Evolutionary conservation across 2,329 filamentous ascomycete species (phyloP).

Genomic region (Paraphaeosphaeria sporulosa): DNA sequence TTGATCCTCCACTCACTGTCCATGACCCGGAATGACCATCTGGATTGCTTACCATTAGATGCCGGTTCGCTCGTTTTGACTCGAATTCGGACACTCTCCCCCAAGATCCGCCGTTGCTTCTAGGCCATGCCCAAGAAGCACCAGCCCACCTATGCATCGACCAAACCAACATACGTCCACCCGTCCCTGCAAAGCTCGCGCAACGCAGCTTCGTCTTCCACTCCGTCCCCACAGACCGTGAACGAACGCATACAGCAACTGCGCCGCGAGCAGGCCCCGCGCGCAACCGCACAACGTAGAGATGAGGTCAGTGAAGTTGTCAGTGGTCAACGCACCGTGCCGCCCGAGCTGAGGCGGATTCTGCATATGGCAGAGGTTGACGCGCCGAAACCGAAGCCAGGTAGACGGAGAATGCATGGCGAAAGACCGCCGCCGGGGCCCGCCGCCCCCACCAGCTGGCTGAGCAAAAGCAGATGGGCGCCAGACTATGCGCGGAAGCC

Average conservation of each 20-base stretch:
- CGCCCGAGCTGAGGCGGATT: constrained; percentile 54
- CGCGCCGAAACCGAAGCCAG: constrained; percentile 54
- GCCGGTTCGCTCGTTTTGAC: not conserved
- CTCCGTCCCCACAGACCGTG: constrained; percentile 41
- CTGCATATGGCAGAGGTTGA: constrained; percentile 56
- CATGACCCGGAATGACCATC: not conserved
- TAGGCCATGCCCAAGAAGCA: constrained; percentile 58
- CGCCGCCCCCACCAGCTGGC: constrained; percentile 57
- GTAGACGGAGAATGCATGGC: constrained; percentile 40
- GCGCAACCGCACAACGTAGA: constrained; percentile 51
- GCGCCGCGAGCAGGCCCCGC: constrained; percentile 52
- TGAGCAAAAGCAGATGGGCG: constrained; percentile 43
- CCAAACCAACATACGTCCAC: constrained; percentile 24
- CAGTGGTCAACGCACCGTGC: constrained; percentile 51
- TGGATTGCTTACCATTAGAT: not conserved
- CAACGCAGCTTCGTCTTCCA: constrained; percentile 4
- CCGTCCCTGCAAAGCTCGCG: constrained; percentile 4
- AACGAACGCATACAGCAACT: constrained; percentile 58
- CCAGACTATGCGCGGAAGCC: constrained; percentile 26
- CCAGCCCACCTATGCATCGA: constrained; percentile 34
- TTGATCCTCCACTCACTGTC: constrained; percentile 2
- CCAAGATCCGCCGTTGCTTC: not conserved
- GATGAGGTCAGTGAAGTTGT: constrained; percentile 54
- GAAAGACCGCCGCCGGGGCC: constrained; percentile 52
- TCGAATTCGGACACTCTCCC: not conserved